phyloP scores from a whole-genome alignment of 1,284 basidiomycete genomes.

The Spongiforma sp. region DNA sequence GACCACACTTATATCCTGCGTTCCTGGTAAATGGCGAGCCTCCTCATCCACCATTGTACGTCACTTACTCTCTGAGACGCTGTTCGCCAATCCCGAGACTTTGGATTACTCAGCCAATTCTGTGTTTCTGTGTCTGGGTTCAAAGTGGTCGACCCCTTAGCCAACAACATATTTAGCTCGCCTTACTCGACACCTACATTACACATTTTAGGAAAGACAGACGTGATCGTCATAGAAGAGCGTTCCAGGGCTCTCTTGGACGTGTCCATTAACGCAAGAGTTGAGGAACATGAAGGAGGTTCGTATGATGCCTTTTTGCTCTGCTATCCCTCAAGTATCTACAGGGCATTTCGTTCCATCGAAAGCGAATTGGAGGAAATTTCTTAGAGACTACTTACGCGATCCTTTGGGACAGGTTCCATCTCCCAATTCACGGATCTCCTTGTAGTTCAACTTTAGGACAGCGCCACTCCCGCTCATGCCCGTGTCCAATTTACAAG shows the following conservation, averaged over 20 bases:
- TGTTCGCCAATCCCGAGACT: not conserved
- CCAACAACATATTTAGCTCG: conserved; percentile 59
- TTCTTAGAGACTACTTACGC: conserved; percentile 59
- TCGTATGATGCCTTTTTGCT: conserved; percentile 20
- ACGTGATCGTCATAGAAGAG: conserved; percentile 78
- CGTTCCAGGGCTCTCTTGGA: conserved; percentile 60
- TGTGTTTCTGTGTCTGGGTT: conserved; percentile 76
- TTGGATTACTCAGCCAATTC: conserved; percentile 54
- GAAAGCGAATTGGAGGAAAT: conserved; percentile 75
- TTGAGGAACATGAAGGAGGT: conserved; percentile 83
- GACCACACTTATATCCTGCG: conserved; percentile 54
- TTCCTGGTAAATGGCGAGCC: conserved; percentile 71
- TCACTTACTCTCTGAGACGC: not conserved
- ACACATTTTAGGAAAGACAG: conserved; percentile 81
- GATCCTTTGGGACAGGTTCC: conserved; percentile 35
- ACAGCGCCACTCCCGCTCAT: conserved; percentile 25
- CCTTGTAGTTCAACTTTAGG: conserved; percentile 27
- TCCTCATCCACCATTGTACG: conserved; percentile 74
- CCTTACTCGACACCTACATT: conserved; percentile 76
- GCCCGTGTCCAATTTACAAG: conserved; percentile 9
- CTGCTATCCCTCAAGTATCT: conserved; percentile 1
- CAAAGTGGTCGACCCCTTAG: conserved; percentile 53
- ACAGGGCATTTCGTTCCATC: conserved; percentile 83
- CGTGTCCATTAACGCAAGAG: conserved; percentile 59
- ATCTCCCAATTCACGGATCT: conserved; percentile 23